phyloP scores from a whole-genome alignment of 371 early-diverging fungal species.

The Haplosporangium sp. region DNA sequence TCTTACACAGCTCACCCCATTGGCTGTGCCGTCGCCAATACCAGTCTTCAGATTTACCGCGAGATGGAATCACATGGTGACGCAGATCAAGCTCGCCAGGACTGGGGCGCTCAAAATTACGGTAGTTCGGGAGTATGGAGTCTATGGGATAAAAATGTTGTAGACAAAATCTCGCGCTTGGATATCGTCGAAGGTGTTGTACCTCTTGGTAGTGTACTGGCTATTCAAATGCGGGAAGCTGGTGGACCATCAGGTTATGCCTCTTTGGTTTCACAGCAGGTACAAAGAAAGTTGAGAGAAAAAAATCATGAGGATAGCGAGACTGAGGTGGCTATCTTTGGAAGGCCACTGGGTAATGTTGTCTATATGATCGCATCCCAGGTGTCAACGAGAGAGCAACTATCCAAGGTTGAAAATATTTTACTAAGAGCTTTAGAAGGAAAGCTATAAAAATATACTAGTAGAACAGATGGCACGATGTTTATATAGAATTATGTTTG shows the following conservation, averaged over 20 bases:
- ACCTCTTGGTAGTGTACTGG: conserved; percentile 78
- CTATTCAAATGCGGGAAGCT: conserved; percentile 71
- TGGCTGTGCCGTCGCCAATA: conserved; percentile 80
- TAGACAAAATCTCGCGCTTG: conserved; percentile 66
- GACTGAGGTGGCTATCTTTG: conserved; percentile 56
- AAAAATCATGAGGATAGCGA: conserved; percentile 16
- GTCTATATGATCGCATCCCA: conserved; percentile 83
- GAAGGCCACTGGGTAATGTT: conserved; percentile 81
- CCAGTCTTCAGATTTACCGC: conserved; percentile 68
- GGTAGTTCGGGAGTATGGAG: conserved; percentile 59
- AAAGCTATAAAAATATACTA: background rate
- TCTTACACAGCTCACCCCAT: conserved; percentile 90
- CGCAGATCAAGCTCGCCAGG: conserved; percentile 58
- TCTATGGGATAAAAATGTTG: conserved; percentile 67
- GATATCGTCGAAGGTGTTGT: conserved; percentile 78
- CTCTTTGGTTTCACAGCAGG: conserved; percentile 62
- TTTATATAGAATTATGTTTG: too few relatives aligned
- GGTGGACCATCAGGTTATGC: conserved; percentile 70
- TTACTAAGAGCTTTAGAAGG: conserved; percentile 55
- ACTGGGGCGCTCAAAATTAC: conserved; percentile 56
- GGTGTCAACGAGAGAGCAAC: conserved; percentile 63
- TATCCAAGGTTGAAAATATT: conserved; percentile 65
- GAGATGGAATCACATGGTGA: conserved; percentile 57
- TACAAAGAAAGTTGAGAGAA: conserved; percentile 62
- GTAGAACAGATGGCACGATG: too few relatives aligned